Base-by-base conservation (phyloP, 371 early-diverging fungal species). In the Polyrhizophydium stewartii region DNA sequence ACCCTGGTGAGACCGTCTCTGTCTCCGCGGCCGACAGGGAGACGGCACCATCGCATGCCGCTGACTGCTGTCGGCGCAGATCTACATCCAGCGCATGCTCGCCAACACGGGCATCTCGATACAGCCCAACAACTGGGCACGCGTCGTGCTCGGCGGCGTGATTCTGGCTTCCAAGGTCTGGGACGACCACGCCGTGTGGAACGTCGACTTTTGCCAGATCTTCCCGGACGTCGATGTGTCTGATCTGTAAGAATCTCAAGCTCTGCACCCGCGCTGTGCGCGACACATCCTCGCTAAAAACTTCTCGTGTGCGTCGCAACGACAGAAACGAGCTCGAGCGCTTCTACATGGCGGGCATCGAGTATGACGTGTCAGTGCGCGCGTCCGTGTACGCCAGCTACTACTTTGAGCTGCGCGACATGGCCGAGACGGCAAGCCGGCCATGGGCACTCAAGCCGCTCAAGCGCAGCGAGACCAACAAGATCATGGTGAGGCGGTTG, bases 141-240 rank as follows among this genome's bases (percentile, higher is more conserved):
- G 87, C 19, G 78, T 84, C n/a, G 66, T 88, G 1, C 75, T 92
- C 16, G 87, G 87, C 0, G 86, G 81, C 0, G 62, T 90, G 19
- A 58, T 92, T 24, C 71, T 88, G 21, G 87, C 91, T 1, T 81
- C 87, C 53, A 92, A 92, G 67, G 89, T 91, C 0, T 92, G 91
- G 92, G 92, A 92, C 64, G 92, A 92, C 62, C 87, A 89, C 60
- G 91, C 92, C 1, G 88, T 92, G 24, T 92, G 88, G 81, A 92
- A 92, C 67, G 77, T 82, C 6, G 92, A 92, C 63, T 91, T 90
- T 62, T 82, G 85, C 59, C 85, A 85, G 61, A 86, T 90, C 27
- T 90, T 90, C 59, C 88, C 90, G 0, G 90, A 87, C 21, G 75
- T 85, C 1, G 72, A 67, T 24, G 84, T 87, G 28, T 62, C 63